Evolutionary conservation across 2,329 filamentous ascomycete genomes (phyloP), one percentile per base, ranked within the genome.

Genomic region (Rhynchosporium graminicola): DNA sequence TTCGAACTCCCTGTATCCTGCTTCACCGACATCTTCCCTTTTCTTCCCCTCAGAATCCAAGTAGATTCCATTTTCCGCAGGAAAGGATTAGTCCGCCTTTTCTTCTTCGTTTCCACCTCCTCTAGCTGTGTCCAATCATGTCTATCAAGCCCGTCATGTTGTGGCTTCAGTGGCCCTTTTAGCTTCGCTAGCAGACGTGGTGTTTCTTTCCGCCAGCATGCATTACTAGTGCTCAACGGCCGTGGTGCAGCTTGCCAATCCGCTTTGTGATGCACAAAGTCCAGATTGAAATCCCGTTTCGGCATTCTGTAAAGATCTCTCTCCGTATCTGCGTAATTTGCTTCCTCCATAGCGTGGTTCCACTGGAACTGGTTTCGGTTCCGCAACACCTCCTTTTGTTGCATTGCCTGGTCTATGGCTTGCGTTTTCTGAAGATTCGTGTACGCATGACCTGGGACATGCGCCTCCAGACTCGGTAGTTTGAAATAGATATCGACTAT

Each of bases 101-200:
- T 70, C 56, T 62, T 68, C 64, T 63, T 65, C 55, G 15, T 68
- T 56, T 65, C 63, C 4, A 42, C 58, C 40, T 67, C 62, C 65
- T 86, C 83, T 68, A 78, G 81, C 70, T 87, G 83, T 36, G 82
- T 81, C 84, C 84, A 87, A 71, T 87, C 83, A 55, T 69, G 68
- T 26, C 69, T 60, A 52, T 72, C 68, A 33, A 58, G 65, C 38
- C 52, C 56, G 47, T 70, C 65, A 15, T 60, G 58, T 28, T 48
- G 29, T 33, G 61, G 57, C 36, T 64, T 67, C 9, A 52, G 7
- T 48, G 61, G 68, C 20, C 52, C 26, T 51, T 63, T 68, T 12
- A 58, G n/a, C 38, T 57, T 65, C 20, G 31, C 28, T 12, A 50
- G 40, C 9, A 47, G 47, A 12, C 48, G 43, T 45, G 52, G 48